These are phyloP conservation scores for Juncus effusus DNA, from an alignment of 176 grass and related monocot species.

Conservation along the genomic window DNA sequence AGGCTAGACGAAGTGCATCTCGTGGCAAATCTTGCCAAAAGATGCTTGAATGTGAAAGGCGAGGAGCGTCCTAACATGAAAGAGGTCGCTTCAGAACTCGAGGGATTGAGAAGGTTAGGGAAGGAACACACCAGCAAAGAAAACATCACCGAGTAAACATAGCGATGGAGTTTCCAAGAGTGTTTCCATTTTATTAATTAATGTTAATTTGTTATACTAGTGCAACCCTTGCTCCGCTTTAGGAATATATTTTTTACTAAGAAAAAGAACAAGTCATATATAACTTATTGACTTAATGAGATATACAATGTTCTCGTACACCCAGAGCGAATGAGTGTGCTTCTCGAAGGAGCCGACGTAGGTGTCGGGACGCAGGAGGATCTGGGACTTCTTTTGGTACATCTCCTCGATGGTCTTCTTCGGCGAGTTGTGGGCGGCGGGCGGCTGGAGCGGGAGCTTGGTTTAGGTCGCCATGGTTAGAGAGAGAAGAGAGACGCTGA, in stretches of 20 bases:
- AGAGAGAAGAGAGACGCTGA: conserved; percentile 7
- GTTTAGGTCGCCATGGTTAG: conserved; percentile 12
- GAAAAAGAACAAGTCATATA: no score
- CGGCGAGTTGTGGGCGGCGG: conserved; percentile 6
- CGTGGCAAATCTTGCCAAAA: not conserved
- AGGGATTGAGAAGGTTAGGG: conserved; percentile 2
- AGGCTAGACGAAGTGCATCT: not conserved
- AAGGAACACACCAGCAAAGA: not conserved
- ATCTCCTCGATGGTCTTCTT: conserved; percentile 30
- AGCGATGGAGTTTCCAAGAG: no score
- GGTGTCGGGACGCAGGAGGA: conserved; percentile 26
- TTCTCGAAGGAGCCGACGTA: conserved; percentile 25
- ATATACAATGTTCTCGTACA: not conserved
- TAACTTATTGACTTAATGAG: no score
- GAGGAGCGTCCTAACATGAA: conserved; percentile 17
- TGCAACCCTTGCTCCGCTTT: no score
- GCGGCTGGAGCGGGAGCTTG: conserved; percentile 5
- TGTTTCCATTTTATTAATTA: no score
- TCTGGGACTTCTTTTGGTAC: conserved; percentile 29
- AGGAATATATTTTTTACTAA: no score
- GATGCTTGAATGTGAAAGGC: conserved; percentile 13
- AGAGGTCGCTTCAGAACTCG: conserved; percentile 21
- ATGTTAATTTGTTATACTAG: no score
- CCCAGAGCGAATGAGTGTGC: conserved; percentile 22
- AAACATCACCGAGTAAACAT: no score